Conservation (phyloP, 768 basidiomycete species). For the Boletus sp. region DNA sequence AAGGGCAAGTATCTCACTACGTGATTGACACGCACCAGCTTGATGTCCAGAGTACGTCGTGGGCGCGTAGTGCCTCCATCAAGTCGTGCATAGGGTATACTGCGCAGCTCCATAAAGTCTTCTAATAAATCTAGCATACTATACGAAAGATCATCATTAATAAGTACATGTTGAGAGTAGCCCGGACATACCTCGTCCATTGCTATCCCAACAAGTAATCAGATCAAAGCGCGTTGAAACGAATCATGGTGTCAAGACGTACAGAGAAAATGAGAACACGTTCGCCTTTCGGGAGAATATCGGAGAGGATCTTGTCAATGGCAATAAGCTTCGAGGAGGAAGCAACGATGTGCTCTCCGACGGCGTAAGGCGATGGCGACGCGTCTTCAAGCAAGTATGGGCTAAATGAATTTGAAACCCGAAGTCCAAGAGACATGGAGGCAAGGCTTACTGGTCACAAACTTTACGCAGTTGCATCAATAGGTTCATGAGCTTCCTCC, state of each 20-base stretch:
- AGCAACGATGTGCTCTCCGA: slow-evolving; percentile 56
- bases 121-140: slow-evolving; percentile 71
- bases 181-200: slow-evolving; percentile 48
- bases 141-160: slow-evolving; percentile 5
- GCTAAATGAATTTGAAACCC: slow-evolving; percentile 29
- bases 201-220: slow-evolving; percentile 39
- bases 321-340: slow-evolving; percentile 55
- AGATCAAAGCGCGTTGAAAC: neutral
- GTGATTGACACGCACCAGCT: slow-evolving; percentile 38
- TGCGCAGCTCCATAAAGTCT: slow-evolving; percentile 62
- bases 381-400: slow-evolving; percentile 54
- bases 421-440: neutral
- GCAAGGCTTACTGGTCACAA: slow-evolving; percentile 58
- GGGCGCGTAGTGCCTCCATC: slow-evolving; percentile 56
- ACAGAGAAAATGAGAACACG: slow-evolving; percentile 70
- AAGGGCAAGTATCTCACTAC: neutral
- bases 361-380: slow-evolving; percentile 45
- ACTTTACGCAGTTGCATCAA: slow-evolving; percentile 69
- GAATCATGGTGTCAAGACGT: slow-evolving; percentile 14
- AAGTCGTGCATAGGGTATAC: slow-evolving; percentile 57
- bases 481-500: slow-evolving; percentile 62
- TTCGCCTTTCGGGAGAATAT: slow-evolving; percentile 58
- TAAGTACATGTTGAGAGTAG: neutral
- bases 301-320: slow-evolving; percentile 57
- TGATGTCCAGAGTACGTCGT: slow-evolving; percentile 56